Percentiles rank a stretch among this genome's conserved stretches.
Evolutionary conservation across 116 monocot genomes (phyloP).

Genomic region (Iris pallida): DNA sequence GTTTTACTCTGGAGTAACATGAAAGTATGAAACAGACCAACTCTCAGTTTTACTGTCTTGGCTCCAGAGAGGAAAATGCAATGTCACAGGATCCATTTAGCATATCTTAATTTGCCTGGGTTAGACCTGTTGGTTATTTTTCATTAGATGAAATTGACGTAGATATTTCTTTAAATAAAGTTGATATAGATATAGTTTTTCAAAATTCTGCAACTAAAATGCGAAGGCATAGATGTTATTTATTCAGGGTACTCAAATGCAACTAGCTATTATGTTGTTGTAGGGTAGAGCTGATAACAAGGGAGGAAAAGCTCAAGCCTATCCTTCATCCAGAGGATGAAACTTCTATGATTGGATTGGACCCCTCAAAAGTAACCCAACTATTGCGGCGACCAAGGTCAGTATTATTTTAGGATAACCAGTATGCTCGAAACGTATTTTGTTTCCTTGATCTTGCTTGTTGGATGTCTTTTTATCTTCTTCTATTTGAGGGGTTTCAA

Average conservation of each 20-base stretch:
- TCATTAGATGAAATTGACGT: neutral
- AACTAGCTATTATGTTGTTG: neutral
- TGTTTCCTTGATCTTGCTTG: too few relatives aligned
- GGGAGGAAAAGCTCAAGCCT: constrained; percentile 1
- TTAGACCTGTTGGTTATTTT: neutral
- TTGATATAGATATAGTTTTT: neutral
- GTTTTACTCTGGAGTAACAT: too few relatives aligned
- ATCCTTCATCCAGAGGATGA: neutral
- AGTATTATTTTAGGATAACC: constrained; percentile 1
- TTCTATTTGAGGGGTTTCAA: too few relatives aligned
- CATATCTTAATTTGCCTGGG: too few relatives aligned
- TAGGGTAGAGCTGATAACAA: constrained; percentile 20
- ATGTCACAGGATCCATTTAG: too few relatives aligned
- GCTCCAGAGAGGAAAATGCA: too few relatives aligned
- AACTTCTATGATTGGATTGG: constrained; percentile 17
- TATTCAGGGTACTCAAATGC: neutral
- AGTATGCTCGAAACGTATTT: neutral
- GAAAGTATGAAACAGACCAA: too few relatives aligned
- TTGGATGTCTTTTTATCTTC: too few relatives aligned
- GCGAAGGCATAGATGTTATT: neutral
- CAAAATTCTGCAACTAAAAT: neutral
- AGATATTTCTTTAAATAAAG: neutral
- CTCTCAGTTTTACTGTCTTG: too few relatives aligned
- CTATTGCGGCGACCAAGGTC: constrained; percentile 58
- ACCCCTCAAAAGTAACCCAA: constrained; percentile 48